Percentiles rank a stretch among this genome's conserved stretches.
Conservation (phyloP, 495 filamentous ascomycete genomes). For the Podospora sp. region DNA sequence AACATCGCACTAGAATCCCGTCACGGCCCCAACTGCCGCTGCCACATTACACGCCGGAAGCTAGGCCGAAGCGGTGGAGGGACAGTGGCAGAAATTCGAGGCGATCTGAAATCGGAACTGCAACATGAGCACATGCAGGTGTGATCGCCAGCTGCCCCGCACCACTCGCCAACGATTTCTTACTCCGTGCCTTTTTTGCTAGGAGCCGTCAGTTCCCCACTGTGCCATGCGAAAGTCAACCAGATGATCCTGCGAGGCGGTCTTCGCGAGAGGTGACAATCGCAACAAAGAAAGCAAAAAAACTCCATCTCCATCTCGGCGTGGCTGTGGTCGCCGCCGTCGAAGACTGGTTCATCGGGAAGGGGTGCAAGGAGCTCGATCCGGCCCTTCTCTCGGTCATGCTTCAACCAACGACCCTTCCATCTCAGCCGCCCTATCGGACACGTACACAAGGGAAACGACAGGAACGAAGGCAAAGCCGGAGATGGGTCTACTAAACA, state of each 20-base stretch:
- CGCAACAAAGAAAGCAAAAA: too few species aligned
- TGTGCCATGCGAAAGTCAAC: neutral
- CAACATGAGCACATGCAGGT: neutral
- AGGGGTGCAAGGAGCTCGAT: too few species aligned
- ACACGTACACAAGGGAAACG: neutral
- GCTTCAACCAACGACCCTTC: neutral
- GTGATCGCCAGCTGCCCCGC: neutral
- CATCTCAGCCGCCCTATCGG: neutral
- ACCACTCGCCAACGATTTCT: neutral
- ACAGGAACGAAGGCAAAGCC: neutral
- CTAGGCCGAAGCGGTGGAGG: neutral
- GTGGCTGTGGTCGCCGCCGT: neutral
- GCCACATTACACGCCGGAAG: neutral
- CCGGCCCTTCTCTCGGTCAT: slow-evolving; percentile 6
- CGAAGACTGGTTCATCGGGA: neutral
- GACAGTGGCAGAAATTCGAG: neutral
- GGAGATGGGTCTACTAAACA: neutral
- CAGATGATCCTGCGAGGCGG: neutral
- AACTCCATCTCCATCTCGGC: neutral
- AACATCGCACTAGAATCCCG: neutral
- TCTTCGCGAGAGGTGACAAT: neutral
- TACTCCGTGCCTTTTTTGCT: neutral
- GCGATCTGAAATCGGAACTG: neutral
- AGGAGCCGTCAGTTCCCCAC: neutral
- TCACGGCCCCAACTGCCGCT: neutral